A percentile compares a stretch with the other conserved stretches of the same genome.
These are phyloP conservation scores for Claviceps cyperi DNA, from an alignment of 2,329 filamentous ascomycete species.

Conservation along the genomic window DNA sequence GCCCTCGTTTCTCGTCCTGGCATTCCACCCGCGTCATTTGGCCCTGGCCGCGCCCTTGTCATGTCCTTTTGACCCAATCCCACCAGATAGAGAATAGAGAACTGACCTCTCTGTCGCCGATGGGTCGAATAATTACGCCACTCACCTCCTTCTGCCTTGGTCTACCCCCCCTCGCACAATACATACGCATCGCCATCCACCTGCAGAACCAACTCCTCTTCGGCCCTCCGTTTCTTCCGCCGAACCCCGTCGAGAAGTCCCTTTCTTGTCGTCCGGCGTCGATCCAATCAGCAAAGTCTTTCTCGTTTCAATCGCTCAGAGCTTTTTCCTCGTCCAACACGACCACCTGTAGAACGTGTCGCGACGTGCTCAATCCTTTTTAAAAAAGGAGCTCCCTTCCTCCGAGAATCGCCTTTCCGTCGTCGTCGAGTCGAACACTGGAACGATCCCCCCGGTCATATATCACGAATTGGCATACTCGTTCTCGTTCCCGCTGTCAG, in stretches of 20 bases:
- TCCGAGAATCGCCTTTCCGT: too few species aligned
- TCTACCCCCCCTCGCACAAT: conserved; percentile 1
- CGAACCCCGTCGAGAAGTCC: not conserved
- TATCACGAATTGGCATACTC: not conserved
- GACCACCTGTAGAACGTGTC: not conserved
- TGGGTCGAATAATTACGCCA: not conserved
- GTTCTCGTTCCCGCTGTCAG: not conserved
- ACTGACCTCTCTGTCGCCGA: not conserved
- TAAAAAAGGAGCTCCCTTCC: not conserved
- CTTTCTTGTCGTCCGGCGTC: not conserved
- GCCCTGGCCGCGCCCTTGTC: conserved; percentile 1
- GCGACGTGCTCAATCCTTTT: not conserved
- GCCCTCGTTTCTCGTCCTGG: conserved; percentile 2
- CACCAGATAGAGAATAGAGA: not conserved
- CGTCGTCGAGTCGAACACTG: not conserved
- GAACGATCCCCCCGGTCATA: not conserved
- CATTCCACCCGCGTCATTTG: conserved; percentile 4
- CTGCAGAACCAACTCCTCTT: not conserved
- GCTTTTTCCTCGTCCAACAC: not conserved
- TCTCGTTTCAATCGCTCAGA: not conserved
- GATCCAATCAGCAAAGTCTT: not conserved
- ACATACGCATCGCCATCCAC: conserved; percentile 2
- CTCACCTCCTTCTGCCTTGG: conserved; percentile 1
- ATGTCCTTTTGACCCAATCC: conserved; percentile 3
- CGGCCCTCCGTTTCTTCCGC: not conserved